Percentiles rank a stretch among this genome's conserved stretches.
phyloP scores from a whole-genome alignment of 805 yeast genomes.

The Cyberlindnera maclurae region DNA sequence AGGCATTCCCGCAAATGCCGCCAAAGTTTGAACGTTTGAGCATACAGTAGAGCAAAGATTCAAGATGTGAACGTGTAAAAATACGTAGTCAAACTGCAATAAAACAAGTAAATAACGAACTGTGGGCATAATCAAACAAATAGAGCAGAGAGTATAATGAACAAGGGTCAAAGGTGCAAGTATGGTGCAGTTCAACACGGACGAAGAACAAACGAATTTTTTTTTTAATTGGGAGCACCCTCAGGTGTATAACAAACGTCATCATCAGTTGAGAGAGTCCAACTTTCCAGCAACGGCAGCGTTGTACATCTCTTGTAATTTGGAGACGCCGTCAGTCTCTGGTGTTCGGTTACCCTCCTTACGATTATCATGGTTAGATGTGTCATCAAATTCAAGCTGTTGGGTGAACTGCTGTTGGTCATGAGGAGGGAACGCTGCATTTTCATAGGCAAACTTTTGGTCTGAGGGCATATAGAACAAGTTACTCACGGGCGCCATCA shows the following conservation, averaged over 20 bases:
- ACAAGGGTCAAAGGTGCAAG: neutral
- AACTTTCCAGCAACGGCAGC: constrained; percentile 23
- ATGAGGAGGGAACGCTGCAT: constrained; percentile 1
- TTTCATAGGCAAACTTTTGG: constrained; percentile 8
- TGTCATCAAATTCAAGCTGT: constrained; percentile 1
- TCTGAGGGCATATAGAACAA: constrained; percentile 17
- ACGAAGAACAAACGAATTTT: neutral
- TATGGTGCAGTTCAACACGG: neutral
- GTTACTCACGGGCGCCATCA: constrained; percentile 13
- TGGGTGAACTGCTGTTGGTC: constrained; percentile 7
- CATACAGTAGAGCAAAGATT: neutral
- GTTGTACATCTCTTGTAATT: constrained; percentile 22
- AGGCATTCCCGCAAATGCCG: constrained; percentile 44
- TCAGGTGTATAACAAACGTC: neutral
- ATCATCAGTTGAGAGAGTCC: constrained; percentile 15
- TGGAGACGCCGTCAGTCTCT: constrained; percentile 9
- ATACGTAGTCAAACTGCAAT: too few relatives aligned
- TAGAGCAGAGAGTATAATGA: too few relatives aligned
- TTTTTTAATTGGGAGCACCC: neutral
- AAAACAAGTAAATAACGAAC: neutral
- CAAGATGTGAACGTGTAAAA: neutral
- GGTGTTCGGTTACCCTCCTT: neutral
- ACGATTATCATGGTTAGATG: neutral
- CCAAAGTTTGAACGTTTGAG: constrained; percentile 22
- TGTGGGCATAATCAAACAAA: neutral